Percentiles rank a stretch among this genome's conserved stretches.
Evolutionary conservation across 805 yeast genomes (phyloP).

Genomic region (Groenewaldozyma tartarivorans): DNA sequence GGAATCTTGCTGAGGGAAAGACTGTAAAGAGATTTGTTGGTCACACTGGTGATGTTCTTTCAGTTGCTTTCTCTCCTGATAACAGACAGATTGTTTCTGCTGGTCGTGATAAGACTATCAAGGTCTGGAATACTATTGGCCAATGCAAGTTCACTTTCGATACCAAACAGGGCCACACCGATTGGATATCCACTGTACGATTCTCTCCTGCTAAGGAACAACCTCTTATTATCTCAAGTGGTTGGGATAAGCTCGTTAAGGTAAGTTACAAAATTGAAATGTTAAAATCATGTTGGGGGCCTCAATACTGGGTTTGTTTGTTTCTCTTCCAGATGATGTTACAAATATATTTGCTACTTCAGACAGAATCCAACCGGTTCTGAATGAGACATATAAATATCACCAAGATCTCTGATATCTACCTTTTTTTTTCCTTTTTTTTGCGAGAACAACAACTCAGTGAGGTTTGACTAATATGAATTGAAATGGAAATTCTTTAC

Average conservation of each 20-base stretch:
- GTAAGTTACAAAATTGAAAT: constrained; percentile 50
- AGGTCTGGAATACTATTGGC: constrained; percentile 99
- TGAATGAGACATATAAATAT: constrained; percentile 88
- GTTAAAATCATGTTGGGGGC: constrained; percentile 4
- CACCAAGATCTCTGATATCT: constrained; percentile 98
- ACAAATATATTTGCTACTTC: constrained; percentile 96
- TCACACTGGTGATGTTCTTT: constrained; percentile 94
- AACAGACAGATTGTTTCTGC: constrained; percentile 98
- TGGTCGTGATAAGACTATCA: constrained; percentile 97
- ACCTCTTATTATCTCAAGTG: constrained; percentile 84
- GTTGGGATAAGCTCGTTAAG: constrained; percentile 98
- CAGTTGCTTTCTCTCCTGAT: constrained; percentile 92
- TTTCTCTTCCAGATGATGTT: constrained; percentile 54
- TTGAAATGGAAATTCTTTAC: constrained; percentile 10
- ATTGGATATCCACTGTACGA: constrained; percentile 98
- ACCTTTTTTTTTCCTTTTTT: constrained; percentile 5
- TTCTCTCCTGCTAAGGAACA: constrained; percentile 71
- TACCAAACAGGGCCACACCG: constrained; percentile 71
- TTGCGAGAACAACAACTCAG: constrained; percentile 1
- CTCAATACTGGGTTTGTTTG: too few relatives aligned
- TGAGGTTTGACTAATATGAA: not conserved
- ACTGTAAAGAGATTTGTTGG: constrained; percentile 93
- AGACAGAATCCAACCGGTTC: constrained; percentile 48
- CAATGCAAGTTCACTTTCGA: constrained; percentile 85
- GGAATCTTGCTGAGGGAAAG: constrained; percentile 94